Evolutionary conservation across 306 rosid genomes (phyloP).

Genomic region (Citrullus amarus): DNA sequence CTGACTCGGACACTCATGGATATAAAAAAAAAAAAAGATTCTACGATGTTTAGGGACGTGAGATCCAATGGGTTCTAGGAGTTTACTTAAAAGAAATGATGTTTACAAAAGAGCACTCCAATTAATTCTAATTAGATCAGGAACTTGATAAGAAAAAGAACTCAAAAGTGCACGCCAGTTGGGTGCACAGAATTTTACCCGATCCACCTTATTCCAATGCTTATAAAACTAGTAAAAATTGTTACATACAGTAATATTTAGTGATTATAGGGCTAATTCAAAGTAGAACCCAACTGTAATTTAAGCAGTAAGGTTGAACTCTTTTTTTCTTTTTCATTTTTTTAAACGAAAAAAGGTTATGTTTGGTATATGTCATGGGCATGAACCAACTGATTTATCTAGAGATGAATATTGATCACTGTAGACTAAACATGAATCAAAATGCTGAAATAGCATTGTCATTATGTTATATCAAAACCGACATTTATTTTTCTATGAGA

Average conservation of each 20-base stretch:
- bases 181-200: background rate
- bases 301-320: background rate
- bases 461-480: background rate
- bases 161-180: background rate
- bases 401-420: background rate
- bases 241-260: background rate
- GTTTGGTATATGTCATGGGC: background rate
- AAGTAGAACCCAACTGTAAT: background rate
- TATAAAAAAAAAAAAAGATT: no score
- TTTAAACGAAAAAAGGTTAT: background rate
- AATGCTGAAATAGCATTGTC: background rate
- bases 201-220: background rate
- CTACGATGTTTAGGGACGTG: background rate
- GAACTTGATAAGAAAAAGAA: background rate
- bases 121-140: background rate
- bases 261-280: background rate
- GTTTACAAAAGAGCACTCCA: no score
- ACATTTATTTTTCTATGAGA: background rate
- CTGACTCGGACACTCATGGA: no score
- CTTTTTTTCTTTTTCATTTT: no score
- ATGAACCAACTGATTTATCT: background rate
- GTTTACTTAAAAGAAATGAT: no score
- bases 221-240: background rate
- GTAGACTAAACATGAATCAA: background rate
- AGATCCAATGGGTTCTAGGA: no score